Base-by-base conservation (phyloP, 495 filamentous ascomycete species). In the Oidiodendron maius region DNA sequence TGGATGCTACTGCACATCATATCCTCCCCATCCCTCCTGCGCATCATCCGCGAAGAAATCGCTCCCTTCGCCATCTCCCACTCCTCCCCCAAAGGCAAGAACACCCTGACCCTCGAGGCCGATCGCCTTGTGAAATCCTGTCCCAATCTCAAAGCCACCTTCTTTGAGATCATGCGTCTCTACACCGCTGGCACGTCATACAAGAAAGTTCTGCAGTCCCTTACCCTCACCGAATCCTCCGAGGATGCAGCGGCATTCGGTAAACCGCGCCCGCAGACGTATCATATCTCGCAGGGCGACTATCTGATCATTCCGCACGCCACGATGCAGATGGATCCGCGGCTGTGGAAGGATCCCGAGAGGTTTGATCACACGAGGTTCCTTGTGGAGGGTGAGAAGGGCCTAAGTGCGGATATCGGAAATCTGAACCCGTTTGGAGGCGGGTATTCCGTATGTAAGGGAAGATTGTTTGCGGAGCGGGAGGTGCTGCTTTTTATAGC, bases 1-100 rank as follows among this genome's bases (percentile, higher is more conserved):
- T 50, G 39, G 47, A 42, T 43, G 40, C 13, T 48, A 2, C 35
- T 48, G 4, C 3, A 40, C 12, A 48, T 40, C 23, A 24, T 48
- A 4, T 40, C 46, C 6, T 25, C 34, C n/a, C 36, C 36, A 13
- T 6, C 3, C 2, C 46, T 48, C 3, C 36, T 39, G 4, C 16
- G 17, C 6, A 39, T 12, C 5, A 26, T 48, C 15, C 13, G 46
- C 18, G 20, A 40, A n/a, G 46, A 48, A 23, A 48, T 48, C 3
- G 18, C 3, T 10, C 46, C 36, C 3, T 48, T 22, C 18, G 34
- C 21, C 2, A 28, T 35, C 39, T n/a, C n/a, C n/a, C n/a, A n/a
- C n/a, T n/a, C n/a, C n/a, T n/a, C n/a, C n/a, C n/a, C n/a, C n/a
- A 40, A 11, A 9, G 3, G 6, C 15, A 6, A 23, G 20, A 13